Percentiles rank a stretch among this genome's conserved stretches.
These are phyloP conservation scores for Polysphondylium violaceum DNA, from an alignment of 78 protist species.

Conservation along the genomic window DNA sequence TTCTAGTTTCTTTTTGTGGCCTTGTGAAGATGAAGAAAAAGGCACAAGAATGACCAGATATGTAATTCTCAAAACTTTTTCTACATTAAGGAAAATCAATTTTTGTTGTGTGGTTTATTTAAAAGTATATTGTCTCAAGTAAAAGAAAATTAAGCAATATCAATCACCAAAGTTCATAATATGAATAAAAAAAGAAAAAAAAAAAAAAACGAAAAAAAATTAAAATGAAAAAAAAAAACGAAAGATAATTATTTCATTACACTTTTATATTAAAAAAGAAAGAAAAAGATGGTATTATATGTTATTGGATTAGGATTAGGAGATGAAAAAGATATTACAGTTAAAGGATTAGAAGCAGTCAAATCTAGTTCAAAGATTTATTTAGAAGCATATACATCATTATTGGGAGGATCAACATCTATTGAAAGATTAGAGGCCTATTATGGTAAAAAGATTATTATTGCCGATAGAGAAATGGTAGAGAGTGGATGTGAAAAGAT, in stretches of 20 bases:
- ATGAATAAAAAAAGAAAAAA: not conserved
- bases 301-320: conserved; percentile 99
- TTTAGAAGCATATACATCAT: conserved; percentile 98
- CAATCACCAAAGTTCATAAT: no score
- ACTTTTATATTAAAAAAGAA: not conserved
- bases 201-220: not conserved
- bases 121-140: no score
- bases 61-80: no score
- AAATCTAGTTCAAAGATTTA: conserved; percentile 86
- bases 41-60: no score
- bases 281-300: conserved; percentile 84
- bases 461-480: conserved; percentile 97
- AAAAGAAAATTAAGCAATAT: no score
- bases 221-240: not conserved
- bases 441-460: conserved; percentile 86
- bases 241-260: not conserved
- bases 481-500: conserved; percentile 94
- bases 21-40: no score
- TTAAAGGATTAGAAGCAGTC: conserved; percentile 97
- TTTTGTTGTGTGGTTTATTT: no score
- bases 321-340: conserved; percentile 98
- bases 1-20: no score
- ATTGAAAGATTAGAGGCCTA: conserved; percentile 78
- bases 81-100: no score
- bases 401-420: conserved; percentile 82